These are phyloP conservation scores for Calendula officinalis DNA, from an alignment of 129 eudicot species.

Conservation along the genomic window DNA sequence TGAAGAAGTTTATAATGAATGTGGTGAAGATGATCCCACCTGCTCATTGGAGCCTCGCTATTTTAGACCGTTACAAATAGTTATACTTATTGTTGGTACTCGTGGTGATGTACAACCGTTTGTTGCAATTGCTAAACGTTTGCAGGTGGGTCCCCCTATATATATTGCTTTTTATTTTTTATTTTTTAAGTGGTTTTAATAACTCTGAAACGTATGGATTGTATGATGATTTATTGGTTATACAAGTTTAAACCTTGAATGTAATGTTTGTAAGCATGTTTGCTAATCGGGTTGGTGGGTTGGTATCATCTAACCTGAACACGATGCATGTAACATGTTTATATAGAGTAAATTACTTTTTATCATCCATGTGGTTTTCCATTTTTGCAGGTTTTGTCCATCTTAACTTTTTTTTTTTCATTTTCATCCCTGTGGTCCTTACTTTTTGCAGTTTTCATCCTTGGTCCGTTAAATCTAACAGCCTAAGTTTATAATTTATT, in stretches of 20 bases:
- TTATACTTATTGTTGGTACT: slow-evolving; percentile 96
- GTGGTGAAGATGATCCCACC: slow-evolving; percentile 52
- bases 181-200: slow-evolving; percentile 1
- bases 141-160: slow-evolving; percentile 70
- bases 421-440: too few species aligned
- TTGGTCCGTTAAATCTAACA: too few species aligned
- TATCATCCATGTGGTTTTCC: too few species aligned
- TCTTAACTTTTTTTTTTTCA: too few species aligned
- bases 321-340: too few species aligned
- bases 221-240: not conserved
- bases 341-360: too few species aligned
- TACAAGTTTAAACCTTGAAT: not conserved
- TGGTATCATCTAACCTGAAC: too few species aligned
- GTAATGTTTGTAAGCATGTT: not conserved
- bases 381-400: too few species aligned
- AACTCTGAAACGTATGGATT: slow-evolving; percentile 20
- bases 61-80: slow-evolving; percentile 84
- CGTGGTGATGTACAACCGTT: slow-evolving; percentile 99
- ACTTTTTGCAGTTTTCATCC: too few species aligned
- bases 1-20: slow-evolving; percentile 43
- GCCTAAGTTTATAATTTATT: slow-evolving; percentile 12
- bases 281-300: too few species aligned
- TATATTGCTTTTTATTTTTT: not conserved
- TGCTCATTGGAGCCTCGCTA: slow-evolving; percentile 57
- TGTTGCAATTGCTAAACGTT: slow-evolving; percentile 83